Conservation (phyloP, 2,329 filamentous ascomycete genomes). For the Trichocomaceae sp. region DNA sequence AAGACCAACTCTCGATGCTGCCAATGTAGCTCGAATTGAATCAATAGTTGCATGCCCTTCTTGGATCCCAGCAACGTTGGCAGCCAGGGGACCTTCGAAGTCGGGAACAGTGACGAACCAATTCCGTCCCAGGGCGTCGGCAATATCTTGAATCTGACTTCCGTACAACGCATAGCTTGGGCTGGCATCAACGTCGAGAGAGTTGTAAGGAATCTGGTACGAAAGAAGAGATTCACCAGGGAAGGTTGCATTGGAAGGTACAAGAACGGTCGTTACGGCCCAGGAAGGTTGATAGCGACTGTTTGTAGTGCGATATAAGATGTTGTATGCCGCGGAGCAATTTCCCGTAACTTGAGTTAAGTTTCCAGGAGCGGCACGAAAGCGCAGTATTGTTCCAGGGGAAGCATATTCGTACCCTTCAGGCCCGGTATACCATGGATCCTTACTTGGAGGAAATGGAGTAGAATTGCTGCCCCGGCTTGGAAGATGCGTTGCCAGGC, state of each 20-base stretch:
- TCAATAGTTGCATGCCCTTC: slow-evolving; percentile 42
- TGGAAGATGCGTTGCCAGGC: no score
- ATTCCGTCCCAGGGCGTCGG: not conserved
- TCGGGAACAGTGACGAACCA: slow-evolving; percentile 49
- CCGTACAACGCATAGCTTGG: not conserved
- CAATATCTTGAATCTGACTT: not conserved
- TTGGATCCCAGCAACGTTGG: slow-evolving; percentile 37
- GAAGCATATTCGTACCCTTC: slow-evolving; percentile 12
- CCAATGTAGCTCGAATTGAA: slow-evolving; percentile 36
- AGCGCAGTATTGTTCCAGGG: slow-evolving; percentile 17
- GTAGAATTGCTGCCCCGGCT: no score
- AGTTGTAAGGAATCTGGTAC: not conserved
- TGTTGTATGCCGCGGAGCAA: slow-evolving; percentile 1
- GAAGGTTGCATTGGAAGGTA: not conserved
- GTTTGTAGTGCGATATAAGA: not conserved
- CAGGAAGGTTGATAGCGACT: not conserved
- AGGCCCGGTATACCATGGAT: slow-evolving; percentile 17
- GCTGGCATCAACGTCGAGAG: not conserved
- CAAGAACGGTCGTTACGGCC: not conserved
- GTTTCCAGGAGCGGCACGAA: slow-evolving; percentile 16
- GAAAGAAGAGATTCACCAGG: not conserved
- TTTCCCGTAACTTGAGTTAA: slow-evolving; percentile 12
- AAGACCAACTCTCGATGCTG: slow-evolving; percentile 26
- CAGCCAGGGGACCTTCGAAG: slow-evolving; percentile 41
- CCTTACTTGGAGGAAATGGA: slow-evolving; percentile 6